Evolutionary conservation across 83 land plant species (phyloP).

Genomic region (Diphasiastrum complanatum): DNA sequence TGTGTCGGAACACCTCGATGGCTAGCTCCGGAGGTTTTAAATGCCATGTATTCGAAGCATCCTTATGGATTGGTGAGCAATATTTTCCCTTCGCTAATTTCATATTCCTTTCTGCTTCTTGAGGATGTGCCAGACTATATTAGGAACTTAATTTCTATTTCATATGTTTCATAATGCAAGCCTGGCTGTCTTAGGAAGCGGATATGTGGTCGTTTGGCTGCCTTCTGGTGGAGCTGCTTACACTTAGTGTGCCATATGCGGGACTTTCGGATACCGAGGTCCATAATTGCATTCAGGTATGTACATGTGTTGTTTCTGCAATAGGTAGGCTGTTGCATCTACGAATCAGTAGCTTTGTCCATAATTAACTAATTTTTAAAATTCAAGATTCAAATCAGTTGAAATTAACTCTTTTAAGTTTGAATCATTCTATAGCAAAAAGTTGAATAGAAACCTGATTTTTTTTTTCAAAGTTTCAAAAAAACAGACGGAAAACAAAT

Average conservation of each 20-base stretch:
- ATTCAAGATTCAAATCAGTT: no score
- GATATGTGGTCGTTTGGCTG: constrained; percentile 99
- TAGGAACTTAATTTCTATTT: no score
- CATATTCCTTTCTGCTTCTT: no score
- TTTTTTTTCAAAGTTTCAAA: no score
- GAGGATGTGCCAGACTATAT: constrained; percentile 1
- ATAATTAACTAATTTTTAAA: no score
- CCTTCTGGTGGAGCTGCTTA: constrained; percentile 64
- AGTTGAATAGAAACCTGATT: no score
- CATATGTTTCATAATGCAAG: background rate
- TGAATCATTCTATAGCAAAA: no score
- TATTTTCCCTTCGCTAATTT: background rate
- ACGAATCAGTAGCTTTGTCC: no score
- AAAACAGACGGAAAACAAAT: no score
- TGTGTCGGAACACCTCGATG: constrained; percentile 95
- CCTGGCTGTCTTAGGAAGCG: constrained; percentile 50
- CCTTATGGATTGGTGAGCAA: constrained; percentile 74
- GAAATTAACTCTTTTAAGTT: no score
- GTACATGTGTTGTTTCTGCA: no score
- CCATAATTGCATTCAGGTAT: constrained; percentile 58
- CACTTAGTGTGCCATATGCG: constrained; percentile 63
- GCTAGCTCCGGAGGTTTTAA: constrained; percentile 91
- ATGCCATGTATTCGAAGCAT: constrained; percentile 61
- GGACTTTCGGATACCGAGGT: constrained; percentile 55
- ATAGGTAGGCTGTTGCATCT: no score